Evolutionary conservation across 2,329 filamentous ascomycete genomes (phyloP).

Genomic region (Talaromyces funiculosus): DNA sequence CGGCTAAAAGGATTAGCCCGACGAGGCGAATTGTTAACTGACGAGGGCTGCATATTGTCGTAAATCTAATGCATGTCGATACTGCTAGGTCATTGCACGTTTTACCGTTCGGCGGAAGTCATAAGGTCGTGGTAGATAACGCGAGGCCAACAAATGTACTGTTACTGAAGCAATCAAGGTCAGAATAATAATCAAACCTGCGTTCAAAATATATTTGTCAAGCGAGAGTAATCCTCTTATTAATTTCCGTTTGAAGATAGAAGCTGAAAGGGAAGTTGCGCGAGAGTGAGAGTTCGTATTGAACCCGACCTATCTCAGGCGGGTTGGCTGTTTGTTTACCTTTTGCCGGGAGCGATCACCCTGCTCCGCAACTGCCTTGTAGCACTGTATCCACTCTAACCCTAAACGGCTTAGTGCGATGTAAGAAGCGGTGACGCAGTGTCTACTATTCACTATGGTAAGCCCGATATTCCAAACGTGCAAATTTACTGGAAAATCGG

Average conservation of each 20-base stretch:
- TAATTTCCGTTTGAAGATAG: neutral
- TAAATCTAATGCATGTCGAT: conserved; percentile 16
- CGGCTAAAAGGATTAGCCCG: conserved; percentile 76
- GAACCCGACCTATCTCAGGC: neutral
- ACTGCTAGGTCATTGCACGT: conserved; percentile 7
- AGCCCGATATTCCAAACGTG: too few relatives aligned
- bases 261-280: neutral
- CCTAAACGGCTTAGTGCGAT: conserved; percentile 15
- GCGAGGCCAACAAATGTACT: neutral
- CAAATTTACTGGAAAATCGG: too few relatives aligned
- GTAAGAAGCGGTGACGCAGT: neutral
- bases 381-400: neutral
- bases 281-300: neutral
- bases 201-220: neutral
- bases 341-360: conserved; percentile 17
- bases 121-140: neutral
- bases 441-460: too few relatives aligned
- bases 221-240: neutral
- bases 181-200: neutral
- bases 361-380: conserved; percentile 3
- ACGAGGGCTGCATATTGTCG: conserved; percentile 48
- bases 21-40: conserved; percentile 61
- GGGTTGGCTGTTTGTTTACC: conserved; percentile 35
- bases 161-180: neutral
- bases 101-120: neutral